Conservation (phyloP, 2,329 filamentous ascomycete genomes). For the Didymella segeticola region DNA sequence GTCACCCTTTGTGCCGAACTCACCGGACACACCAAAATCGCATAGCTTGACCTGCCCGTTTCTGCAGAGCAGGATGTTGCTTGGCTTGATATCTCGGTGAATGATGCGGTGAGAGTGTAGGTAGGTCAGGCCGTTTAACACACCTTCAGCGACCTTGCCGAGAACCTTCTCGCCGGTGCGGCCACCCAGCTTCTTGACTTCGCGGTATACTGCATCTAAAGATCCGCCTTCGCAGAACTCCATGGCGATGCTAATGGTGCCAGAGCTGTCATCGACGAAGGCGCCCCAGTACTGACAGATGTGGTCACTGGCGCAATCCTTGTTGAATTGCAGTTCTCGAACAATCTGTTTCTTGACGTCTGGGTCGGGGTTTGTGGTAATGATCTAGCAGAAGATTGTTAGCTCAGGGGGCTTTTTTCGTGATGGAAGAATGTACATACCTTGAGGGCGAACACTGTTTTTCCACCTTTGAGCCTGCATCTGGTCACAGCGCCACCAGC, state of each 20-base stretch:
- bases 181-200: slow-evolving; percentile 93
- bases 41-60: slow-evolving; percentile 92
- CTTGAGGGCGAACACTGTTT: slow-evolving; percentile 95
- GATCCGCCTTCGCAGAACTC: slow-evolving; percentile 98
- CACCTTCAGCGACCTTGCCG: slow-evolving; percentile 94
- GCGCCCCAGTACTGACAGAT: slow-evolving; percentile 98
- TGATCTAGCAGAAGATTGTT: slow-evolving; percentile 64
- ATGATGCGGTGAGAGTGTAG: slow-evolving; percentile 96
- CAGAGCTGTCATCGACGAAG: slow-evolving; percentile 93
- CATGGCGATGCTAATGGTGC: slow-evolving; percentile 98
- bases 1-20: slow-evolving; percentile 98
- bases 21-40: slow-evolving; percentile 96
- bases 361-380: slow-evolving; percentile 96
- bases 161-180: slow-evolving; percentile 96
- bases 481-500: slow-evolving; percentile 94
- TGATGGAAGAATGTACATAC: slow-evolving; percentile 55
- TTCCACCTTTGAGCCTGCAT: slow-evolving; percentile 86
- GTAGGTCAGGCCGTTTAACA: slow-evolving; percentile 92
- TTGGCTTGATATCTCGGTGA: slow-evolving; percentile 98
- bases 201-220: slow-evolving; percentile 94
- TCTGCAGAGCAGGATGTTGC: slow-evolving; percentile 92
- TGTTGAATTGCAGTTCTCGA: slow-evolving; percentile 96
- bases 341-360: slow-evolving; percentile 99
- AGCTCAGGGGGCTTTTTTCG: slow-evolving; percentile 15
- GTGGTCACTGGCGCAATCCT: slow-evolving; percentile 92